Evolutionary conservation across 768 basidiomycete genomes (phyloP), one percentile per base, ranked within the genome.

Genomic region (Chalciporus pseudorubinellus): DNA sequence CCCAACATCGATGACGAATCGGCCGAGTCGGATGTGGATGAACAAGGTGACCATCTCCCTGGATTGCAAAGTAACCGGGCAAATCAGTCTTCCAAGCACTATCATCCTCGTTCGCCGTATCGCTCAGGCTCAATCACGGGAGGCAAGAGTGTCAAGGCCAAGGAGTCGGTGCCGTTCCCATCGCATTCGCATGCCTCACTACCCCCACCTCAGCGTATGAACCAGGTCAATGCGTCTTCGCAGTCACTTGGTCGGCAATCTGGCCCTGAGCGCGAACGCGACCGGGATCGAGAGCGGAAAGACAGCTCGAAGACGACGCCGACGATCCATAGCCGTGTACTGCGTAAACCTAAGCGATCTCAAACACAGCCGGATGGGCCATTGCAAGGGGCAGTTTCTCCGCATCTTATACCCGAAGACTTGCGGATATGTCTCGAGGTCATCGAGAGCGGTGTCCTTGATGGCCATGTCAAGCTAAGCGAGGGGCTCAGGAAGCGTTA

Each of bases 401-500:
- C 90, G 0, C 84, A 86, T 63, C 84, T 87, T 50, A 68, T 99
- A 7, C 95, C 97, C 6, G 90, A 92, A 44, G 94, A 95, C 63
- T 66, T 99, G 42, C 81, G 86, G 45, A 77, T 82, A 59, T 94
- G 94, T 60, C 72, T 98, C 7, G 89, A 93, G 65, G 89, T 92
- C 12, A 83, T 95, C 38, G 85, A 92, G 60, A 80, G 82, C 31
- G 89, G 91, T 21, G 90, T 98, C 40, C 76, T 97, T 46, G 85
- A 90, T 38, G 95, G 97, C 2, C 97, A 99, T 69, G 78, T 87
- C 59, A 81, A 85, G 58, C 78, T 99, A 29, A 88, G 85, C 47
- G 88, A 89, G 45, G 89, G 89, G 19, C 70, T 99, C 59, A 82
- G 81, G 64, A 94, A 90, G 71, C 79, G 94, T 38, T 98, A 98